Conservation (phyloP, 306 rosid genomes). For the Chamaecrista fasciculata region DNA sequence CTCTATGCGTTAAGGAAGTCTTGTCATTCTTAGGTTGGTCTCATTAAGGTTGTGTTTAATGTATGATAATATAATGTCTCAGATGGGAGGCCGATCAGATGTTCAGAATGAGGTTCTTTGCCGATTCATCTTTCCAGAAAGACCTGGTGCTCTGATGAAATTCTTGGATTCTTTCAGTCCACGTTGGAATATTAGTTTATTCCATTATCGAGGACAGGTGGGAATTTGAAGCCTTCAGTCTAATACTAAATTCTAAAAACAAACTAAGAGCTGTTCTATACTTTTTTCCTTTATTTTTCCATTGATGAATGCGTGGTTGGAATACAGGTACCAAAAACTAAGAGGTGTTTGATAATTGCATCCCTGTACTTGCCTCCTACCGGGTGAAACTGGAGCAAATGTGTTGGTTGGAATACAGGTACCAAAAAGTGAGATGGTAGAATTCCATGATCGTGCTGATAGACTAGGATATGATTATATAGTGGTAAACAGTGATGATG, state of each 20-base stretch:
- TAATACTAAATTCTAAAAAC: background rate
- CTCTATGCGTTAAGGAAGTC: conserved; percentile 1
- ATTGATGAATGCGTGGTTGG: conserved; percentile 19
- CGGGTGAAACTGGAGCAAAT: conserved; percentile 89
- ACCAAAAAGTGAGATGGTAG: conserved; percentile 50
- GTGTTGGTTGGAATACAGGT: conserved; percentile 89
- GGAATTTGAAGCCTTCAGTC: conserved; percentile 4
- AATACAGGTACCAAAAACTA: no score
- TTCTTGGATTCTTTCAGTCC: conserved; percentile 89
- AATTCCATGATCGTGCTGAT: conserved; percentile 51
- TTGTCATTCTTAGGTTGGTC: background rate
- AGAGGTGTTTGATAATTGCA: no score
- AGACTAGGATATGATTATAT: conserved; percentile 65
- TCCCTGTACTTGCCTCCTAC: conserved; percentile 13
- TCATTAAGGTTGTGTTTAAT: background rate
- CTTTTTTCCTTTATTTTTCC: background rate
- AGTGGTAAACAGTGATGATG: conserved; percentile 56
- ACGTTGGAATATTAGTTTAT: conserved; percentile 88
- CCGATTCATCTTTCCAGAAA: conserved; percentile 85
- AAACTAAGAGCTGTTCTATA: background rate
- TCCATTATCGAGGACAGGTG: conserved; percentile 86
- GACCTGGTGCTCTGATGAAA: conserved; percentile 87
- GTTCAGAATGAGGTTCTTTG: conserved; percentile 79
- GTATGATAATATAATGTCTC: background rate
- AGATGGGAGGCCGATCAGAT: conserved; percentile 81